Evolutionary conservation across 78 protist species (phyloP), one percentile per base, ranked within the genome.

Genomic region (Capsaspora owczarzaki): DNA sequence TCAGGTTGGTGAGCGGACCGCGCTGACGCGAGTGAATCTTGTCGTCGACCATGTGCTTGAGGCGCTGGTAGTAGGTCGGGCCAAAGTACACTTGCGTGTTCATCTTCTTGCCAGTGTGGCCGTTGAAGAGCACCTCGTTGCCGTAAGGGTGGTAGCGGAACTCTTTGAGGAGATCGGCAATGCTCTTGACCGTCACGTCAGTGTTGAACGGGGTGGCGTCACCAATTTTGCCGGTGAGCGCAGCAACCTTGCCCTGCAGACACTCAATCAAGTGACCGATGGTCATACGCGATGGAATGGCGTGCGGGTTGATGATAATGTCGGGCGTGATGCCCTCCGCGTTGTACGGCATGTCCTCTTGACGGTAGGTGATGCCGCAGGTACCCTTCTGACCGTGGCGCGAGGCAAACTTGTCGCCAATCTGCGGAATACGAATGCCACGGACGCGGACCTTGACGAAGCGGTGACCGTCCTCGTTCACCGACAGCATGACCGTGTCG

Each of bases 311-410:
- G 70, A 98, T 85, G 81, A 98, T 92, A 76, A 98, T 91, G 84
- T 97, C 99, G 3, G 99, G 99, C 49, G 89, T 72, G 79, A 98
- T 87, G 78, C 99, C 99, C 76, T 14, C 89, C 91, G 60, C 61
- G 27, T 96, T 86, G 87, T 90, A 99, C 79, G 99, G 99, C 94
- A 99, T 87, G 92, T 98, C 99, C 80, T 96, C 99, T 82, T 96
- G 98, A 31, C 96, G 81, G 68, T 91, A 95, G 31, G 91, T 69
- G 87, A 98, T 96, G 74, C 99, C 99, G 76, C 90, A 79, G 16
- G 99, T 97, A 29, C 99, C 99, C 88, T 99, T 99, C 87, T 99
- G 99, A n/a, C 99, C 99, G 91, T 99, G 99, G 27, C 99, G 95
- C 2, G 95, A 87, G 40, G 98, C 93, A 79, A 99, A 99, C 91